Conservation (phyloP, 2,329 filamentous ascomycete species). For the Pseudogymnoascus sp. region DNA sequence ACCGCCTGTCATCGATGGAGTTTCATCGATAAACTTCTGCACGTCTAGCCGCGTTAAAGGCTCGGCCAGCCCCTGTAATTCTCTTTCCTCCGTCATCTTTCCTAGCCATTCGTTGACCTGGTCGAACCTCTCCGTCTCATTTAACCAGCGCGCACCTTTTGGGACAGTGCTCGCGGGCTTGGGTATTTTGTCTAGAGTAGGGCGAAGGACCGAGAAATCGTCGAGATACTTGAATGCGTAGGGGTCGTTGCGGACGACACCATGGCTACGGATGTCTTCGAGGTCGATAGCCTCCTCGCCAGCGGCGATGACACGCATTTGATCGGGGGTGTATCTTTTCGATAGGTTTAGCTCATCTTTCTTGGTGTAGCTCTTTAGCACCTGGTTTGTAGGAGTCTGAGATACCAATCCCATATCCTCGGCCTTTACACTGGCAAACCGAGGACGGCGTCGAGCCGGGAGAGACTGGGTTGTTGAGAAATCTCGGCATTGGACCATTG, state of each 20-base stretch:
- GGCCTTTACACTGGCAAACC: constrained; percentile 31
- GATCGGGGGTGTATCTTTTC: constrained; percentile 67
- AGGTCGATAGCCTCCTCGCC: constrained; percentile 70
- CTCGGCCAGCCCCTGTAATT: background rate
- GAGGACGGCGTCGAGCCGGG: constrained; percentile 30
- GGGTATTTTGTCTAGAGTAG: constrained; percentile 64
- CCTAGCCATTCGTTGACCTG: constrained; percentile 45
- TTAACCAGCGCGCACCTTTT: constrained; percentile 43
- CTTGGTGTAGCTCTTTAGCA: constrained; percentile 56
- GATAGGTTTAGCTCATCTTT: constrained; percentile 55
- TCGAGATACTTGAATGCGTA: constrained; percentile 71
- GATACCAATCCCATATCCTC: constrained; percentile 24
- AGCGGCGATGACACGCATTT: constrained; percentile 72
- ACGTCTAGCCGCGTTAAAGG: constrained; percentile 8
- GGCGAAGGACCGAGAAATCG: constrained; percentile 69
- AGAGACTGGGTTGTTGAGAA: constrained; percentile 37
- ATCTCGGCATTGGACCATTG: constrained; percentile 37
- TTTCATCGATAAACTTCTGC: constrained; percentile 8
- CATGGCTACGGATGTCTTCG: constrained; percentile 66
- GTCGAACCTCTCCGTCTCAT: constrained; percentile 49
- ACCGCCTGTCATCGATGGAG: constrained; percentile 7
- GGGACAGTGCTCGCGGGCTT: constrained; percentile 28
- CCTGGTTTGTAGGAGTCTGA: constrained; percentile 29
- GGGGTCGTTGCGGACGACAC: constrained; percentile 60
- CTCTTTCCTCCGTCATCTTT: constrained; percentile 7